These are phyloP conservation scores for Eucalyptus cloeziana DNA, from an alignment of 345 rosid species.

Conservation along the genomic window DNA sequence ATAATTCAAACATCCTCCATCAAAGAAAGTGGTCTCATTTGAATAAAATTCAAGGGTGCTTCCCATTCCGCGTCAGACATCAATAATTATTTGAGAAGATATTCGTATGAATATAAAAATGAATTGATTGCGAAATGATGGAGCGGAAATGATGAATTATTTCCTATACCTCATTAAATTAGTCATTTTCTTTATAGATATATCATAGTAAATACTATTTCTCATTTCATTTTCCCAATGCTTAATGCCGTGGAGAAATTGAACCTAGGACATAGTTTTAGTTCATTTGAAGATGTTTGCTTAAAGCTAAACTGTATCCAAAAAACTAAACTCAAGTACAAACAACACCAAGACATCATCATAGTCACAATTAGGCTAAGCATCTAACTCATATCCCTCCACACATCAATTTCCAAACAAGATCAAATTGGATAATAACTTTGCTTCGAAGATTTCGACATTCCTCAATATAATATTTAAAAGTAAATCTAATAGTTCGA, in stretches of 20 bases:
- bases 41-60: neutral
- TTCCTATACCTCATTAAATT: neutral
- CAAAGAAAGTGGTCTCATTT: neutral
- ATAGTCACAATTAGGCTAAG: neutral
- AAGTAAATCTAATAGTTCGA: neutral
- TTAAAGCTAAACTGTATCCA: neutral
- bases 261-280: neutral
- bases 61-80: rapidly evolving
- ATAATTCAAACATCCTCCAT: neutral
- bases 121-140: neutral
- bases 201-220: neutral
- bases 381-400: neutral
- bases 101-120: too few relatives aligned
- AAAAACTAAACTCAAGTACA: neutral
- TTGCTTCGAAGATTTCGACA: neutral
- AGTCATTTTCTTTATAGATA: neutral
- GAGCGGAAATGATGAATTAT: neutral
- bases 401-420: neutral
- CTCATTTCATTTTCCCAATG: neutral
- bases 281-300: neutral
- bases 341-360: neutral
- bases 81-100: too few relatives aligned
- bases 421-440: neutral
- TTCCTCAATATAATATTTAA: neutral
- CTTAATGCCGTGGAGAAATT: rapidly evolving